These are phyloP conservation scores for Erodium chrysanthum DNA, from an alignment of 441 rosid species.

Conservation along the genomic window DNA sequence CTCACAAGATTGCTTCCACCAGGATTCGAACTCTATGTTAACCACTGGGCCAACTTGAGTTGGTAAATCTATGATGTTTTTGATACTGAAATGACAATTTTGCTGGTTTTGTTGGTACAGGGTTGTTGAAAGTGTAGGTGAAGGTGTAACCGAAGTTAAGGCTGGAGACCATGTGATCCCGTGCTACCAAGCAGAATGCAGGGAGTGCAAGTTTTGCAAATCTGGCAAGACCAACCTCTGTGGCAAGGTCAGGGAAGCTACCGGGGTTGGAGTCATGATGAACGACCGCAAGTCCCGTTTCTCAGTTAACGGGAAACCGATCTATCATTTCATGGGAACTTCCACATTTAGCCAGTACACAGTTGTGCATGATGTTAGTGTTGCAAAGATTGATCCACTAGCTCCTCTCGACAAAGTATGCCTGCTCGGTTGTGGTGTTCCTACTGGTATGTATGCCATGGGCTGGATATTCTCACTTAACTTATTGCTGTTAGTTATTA, in stretches of 20 bases:
- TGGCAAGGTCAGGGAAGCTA: slow-evolving; percentile 78
- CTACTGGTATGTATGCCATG: slow-evolving; percentile 74
- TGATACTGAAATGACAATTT: background rate
- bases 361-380: slow-evolving; percentile 77
- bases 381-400: slow-evolving; percentile 75
- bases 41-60: no score
- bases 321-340: slow-evolving; percentile 96
- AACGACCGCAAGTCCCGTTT: slow-evolving; percentile 71
- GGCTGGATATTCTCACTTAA: no score
- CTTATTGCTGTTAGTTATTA: background rate
- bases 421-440: slow-evolving; percentile 98
- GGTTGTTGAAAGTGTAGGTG: slow-evolving; percentile 92
- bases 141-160: slow-evolving; percentile 85
- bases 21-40: no score
- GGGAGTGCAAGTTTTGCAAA: slow-evolving; percentile 91
- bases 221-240: slow-evolving; percentile 95
- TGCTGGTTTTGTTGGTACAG: slow-evolving; percentile 28
- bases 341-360: slow-evolving; percentile 65
- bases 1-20: no score
- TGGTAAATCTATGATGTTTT: background rate
- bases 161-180: slow-evolving; percentile 97
- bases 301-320: slow-evolving; percentile 70
- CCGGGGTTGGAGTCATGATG: slow-evolving; percentile 95
- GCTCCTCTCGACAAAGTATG: slow-evolving; percentile 95
- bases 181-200: slow-evolving; percentile 93